Base-by-base conservation (phyloP, 2,329 filamentous ascomycete genomes). In the Bipolaris gigantea region DNA sequence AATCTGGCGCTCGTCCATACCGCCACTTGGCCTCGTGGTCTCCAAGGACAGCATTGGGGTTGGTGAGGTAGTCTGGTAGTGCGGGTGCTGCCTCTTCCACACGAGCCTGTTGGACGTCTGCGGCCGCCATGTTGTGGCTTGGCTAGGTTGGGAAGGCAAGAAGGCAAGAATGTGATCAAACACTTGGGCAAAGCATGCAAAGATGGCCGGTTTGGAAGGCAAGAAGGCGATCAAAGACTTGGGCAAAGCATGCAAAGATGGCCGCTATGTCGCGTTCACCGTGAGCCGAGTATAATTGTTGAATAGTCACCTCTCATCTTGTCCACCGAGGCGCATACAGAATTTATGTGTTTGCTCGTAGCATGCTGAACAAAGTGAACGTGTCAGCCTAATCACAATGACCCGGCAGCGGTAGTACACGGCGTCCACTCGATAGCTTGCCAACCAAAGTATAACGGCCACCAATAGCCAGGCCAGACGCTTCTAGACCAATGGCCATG, bases 1-100 rank as follows among this genome's bases (percentile, higher is more conserved):
- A 89, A 66, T 88, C 85, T 1, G 86, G 86, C 36, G 83, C 78
- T 49, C 73, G 73, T 9, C 83, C 83, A 70, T 86, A 83, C 41
- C 85, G 77, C 85, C 85, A 88, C 50, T 78, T 76, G 10, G 80
- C 82, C 10, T 79, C 70, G 43, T 68, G 63, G 59, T 85, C 83
- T 47, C 79, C 77, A 46, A 85, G 75, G 41, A 85, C 82, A 21
- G 84, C 83, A 66, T 86, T 80, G 0, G 82, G 79, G 58, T 84
- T 80, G 16, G 81, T 76, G 49, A 86, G 76, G 61, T 85, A 86
- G 69, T 87, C 84, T 19, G 85, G 83, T 4, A 80, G 62, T 21
- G 69, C 66, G 59, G 76, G 71, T 4, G 70, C 64, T 23, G 73
- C 61, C 47, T 76, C 66, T 16, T 70, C 58, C 19, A 62, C 55